Conservation (phyloP, 495 filamentous ascomycete species). For the Podospora pseudocomata region DNA sequence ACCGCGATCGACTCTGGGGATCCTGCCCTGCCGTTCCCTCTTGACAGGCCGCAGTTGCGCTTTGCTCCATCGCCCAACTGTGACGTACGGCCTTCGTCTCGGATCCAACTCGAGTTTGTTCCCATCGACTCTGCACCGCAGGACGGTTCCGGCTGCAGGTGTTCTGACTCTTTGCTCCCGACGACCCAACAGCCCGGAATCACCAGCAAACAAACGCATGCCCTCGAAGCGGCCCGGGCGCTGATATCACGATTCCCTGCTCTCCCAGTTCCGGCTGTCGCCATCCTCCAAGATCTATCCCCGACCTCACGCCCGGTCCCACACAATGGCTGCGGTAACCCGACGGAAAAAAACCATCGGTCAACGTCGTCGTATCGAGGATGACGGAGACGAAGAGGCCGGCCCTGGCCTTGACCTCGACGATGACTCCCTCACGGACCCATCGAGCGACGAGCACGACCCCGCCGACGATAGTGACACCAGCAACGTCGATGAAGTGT, state of each 20-base stretch:
- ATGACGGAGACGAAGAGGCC: constrained; percentile 73
- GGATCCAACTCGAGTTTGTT: not conserved
- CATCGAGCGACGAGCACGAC: constrained; percentile 74
- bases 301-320: constrained; percentile 15
- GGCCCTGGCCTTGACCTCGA: constrained; percentile 63
- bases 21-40: not conserved
- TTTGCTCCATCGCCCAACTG: constrained; percentile 1
- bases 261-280: constrained; percentile 17
- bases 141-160: constrained; percentile 28
- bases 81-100: constrained; percentile 3
- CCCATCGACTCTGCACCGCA: constrained; percentile 27
- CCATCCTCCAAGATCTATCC: constrained; percentile 10
- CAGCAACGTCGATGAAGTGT: constrained; percentile 61
- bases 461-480: constrained; percentile 77
- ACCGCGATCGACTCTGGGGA: not conserved
- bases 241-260: constrained; percentile 29
- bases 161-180: constrained; percentile 9
- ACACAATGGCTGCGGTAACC: constrained; percentile 35
- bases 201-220: constrained; percentile 26
- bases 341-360: constrained; percentile 70
- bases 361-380: constrained; percentile 72
- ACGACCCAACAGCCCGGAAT: constrained; percentile 13
- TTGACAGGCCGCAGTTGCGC: constrained; percentile 13
- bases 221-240: constrained; percentile 17
- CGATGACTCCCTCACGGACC: constrained; percentile 81